Base-by-base conservation (phyloP, 2,329 filamentous ascomycete genomes). In the Podosphaera fusca region DNA sequence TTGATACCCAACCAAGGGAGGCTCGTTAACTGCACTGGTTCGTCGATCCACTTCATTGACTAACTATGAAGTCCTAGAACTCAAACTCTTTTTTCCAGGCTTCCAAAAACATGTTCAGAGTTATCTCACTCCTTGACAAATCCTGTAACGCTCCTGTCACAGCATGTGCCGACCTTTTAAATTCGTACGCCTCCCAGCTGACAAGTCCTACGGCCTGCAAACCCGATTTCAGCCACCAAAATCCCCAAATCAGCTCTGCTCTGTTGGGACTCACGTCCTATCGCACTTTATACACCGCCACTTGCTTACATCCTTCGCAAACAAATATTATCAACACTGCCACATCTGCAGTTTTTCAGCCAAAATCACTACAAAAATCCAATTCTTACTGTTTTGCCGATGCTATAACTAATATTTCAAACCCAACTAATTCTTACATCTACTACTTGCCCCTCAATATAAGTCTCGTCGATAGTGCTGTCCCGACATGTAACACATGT, bases 361-460 rank as follows among this genome's bases (percentile, higher is more conserved):
- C 29, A 21, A 8, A 8, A 49, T 8, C 4, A 30, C 29, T n/a
- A 21, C 29, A 4, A 12, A 49, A 49, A 8, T 21, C 45, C 8
- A 10, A 33, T 52, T 52, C 50, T 12, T 95, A 90, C 73, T 84
- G 80, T 72, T 95, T 87, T 68, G 85, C 85, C 62, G 83, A 86
- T 63, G 87, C 90, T 55, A 80, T 89, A 59, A 87, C 85, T 53
- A 94, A 95, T 69, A 67, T 72, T 4, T 77, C 79, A 30, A 82
- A 78, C 7, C 74, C 84, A 0, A 78, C 80, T 36, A 84, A 92
- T 67, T 77, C 80, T 38, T 90, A 89, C 65, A 76, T 92, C 40
- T 98, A 95, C 71, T 90, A 84, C 64, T 73, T 96, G 2, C 86
- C 89, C 0, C 75, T 94, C 57, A 92, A 92, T 59, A 75, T 81